These are phyloP conservation scores for Nemania sp. DNA, from an alignment of 2,329 filamentous ascomycete genomes.

Conservation along the genomic window DNA sequence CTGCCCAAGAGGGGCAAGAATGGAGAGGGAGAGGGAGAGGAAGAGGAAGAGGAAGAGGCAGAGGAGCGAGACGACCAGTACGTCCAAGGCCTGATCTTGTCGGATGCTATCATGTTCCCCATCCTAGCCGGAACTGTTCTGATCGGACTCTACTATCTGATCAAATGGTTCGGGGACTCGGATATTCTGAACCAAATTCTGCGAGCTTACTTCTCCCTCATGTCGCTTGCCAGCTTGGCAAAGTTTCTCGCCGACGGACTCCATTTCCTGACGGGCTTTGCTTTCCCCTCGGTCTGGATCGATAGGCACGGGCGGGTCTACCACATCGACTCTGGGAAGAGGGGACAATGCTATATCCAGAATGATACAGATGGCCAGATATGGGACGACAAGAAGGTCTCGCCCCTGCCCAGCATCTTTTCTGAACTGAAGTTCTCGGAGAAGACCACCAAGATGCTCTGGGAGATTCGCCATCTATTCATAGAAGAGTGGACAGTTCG, in stretches of 20 bases:
- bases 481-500: constrained; percentile 57
- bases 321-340: constrained; percentile 48
- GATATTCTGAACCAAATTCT: constrained; percentile 81
- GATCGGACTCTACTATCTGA: constrained; percentile 79
- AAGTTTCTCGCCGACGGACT: constrained; percentile 75
- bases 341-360: constrained; percentile 45
- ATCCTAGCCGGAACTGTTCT: constrained; percentile 75
- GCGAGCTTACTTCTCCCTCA: constrained; percentile 78
- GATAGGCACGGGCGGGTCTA: constrained; percentile 49
- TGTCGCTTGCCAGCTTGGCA: constrained; percentile 77
- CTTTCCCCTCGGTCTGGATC: constrained; percentile 76
- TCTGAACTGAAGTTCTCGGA: constrained; percentile 41
- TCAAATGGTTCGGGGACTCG: constrained; percentile 86
- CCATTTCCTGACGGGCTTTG: constrained; percentile 64
- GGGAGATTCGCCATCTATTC: constrained; percentile 57
- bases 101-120: constrained; percentile 85
- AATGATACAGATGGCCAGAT: constrained; percentile 32
- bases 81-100: constrained; percentile 67
- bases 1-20: constrained; percentile 56
- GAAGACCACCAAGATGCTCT: constrained; percentile 43
- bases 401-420: constrained; percentile 47
- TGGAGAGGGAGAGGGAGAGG: constrained; percentile 53
- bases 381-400: constrained; percentile 40
- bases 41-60: constrained; percentile 61
- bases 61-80: constrained; percentile 60